These are phyloP conservation scores for Aspergillus mulundensis DNA, from an alignment of 495 filamentous ascomycete genomes.

Conservation along the genomic window DNA sequence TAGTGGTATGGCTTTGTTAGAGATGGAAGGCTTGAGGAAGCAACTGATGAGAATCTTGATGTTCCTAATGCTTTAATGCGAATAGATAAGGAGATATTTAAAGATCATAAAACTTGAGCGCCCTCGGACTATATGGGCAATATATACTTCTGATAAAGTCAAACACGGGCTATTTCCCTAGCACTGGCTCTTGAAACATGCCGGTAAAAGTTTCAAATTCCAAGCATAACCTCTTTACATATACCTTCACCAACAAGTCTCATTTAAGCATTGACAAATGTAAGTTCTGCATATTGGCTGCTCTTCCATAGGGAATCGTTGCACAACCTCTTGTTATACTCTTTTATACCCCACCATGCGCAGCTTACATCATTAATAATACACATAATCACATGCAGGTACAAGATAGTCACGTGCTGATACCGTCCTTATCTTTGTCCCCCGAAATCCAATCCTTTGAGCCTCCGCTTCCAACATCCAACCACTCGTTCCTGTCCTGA, in stretches of 20 bases:
- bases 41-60: not conserved
- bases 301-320: too few relatives aligned
- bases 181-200: not conserved
- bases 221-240: not conserved
- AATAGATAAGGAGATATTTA: too few relatives aligned
- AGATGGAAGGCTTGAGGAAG: not conserved
- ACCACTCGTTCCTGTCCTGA: constrained; percentile 9
- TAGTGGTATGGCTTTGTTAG: not conserved
- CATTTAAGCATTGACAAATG: not conserved
- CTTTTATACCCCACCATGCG: not conserved
- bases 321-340: too few relatives aligned
- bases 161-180: not conserved
- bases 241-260: not conserved
- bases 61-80: not conserved
- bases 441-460: not conserved
- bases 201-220: not conserved
- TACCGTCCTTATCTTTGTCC: not conserved
- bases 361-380: not conserved
- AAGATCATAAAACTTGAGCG: too few relatives aligned
- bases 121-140: too few relatives aligned
- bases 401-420: not conserved
- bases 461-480: not conserved
- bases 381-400: not conserved
- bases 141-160: not conserved
- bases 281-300: not conserved